phyloP scores from a whole-genome alignment of 2,329 filamentous ascomycete species.

The Fusarium fracticaudum region DNA sequence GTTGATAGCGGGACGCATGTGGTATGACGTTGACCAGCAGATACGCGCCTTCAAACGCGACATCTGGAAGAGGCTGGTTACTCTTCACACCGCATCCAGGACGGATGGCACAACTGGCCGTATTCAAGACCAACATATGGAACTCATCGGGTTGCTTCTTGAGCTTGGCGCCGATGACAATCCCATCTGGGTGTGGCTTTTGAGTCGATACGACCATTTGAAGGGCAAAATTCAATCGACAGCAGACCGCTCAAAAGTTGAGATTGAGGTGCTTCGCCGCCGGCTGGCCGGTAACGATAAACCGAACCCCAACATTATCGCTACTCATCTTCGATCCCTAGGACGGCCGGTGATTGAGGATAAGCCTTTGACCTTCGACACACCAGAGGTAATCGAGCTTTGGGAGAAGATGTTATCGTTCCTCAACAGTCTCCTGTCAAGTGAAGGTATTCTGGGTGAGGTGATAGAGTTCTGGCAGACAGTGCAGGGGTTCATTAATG shows the following conservation, averaged over 20 bases:
- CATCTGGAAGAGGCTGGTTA: slow-evolving; percentile 82
- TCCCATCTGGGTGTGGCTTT: slow-evolving; percentile 94
- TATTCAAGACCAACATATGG: slow-evolving; percentile 85
- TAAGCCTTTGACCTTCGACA: slow-evolving; percentile 74
- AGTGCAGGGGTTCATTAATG: slow-evolving; percentile 88
- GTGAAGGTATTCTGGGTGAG: slow-evolving; percentile 85
- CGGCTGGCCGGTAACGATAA: slow-evolving; percentile 79
- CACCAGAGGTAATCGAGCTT: slow-evolving; percentile 82
- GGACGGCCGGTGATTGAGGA: slow-evolving; percentile 72
- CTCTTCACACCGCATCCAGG: slow-evolving; percentile 68
- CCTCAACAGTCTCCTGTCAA: slow-evolving; percentile 77
- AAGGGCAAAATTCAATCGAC: slow-evolving; percentile 84
- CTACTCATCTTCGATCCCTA: slow-evolving; percentile 79
- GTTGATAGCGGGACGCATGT: slow-evolving; percentile 90
- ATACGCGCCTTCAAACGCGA: slow-evolving; percentile 89
- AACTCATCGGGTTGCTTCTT: slow-evolving; percentile 87
- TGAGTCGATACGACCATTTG: slow-evolving; percentile 88
- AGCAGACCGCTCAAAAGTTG: slow-evolving; percentile 86
- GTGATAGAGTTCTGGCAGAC: slow-evolving; percentile 95
- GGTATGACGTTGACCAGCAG: slow-evolving; percentile 91
- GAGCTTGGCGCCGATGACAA: slow-evolving; percentile 96
- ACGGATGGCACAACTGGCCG: slow-evolving; percentile 59
- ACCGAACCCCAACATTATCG: slow-evolving; percentile 74
- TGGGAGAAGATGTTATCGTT: slow-evolving; percentile 90
- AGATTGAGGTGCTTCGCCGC: slow-evolving; percentile 90